Conservation (phyloP, 177 flowering plant genomes). For the Tripterygium wilfordii region DNA sequence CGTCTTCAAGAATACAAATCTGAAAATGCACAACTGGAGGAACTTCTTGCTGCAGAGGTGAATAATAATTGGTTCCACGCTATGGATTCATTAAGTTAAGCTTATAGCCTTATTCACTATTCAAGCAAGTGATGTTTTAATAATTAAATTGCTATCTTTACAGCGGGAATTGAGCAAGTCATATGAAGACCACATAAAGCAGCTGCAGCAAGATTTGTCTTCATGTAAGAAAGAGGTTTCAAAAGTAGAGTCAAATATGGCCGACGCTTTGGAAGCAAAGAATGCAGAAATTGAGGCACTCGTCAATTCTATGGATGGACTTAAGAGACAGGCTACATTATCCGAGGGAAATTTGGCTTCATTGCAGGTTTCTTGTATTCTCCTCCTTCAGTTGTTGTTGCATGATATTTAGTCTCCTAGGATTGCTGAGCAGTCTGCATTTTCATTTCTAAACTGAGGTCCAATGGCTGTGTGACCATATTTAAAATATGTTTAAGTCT, state of each 20-base stretch:
- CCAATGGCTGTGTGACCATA: too few species aligned
- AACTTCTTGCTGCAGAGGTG: constrained; percentile 92
- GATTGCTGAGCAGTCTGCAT: too few species aligned
- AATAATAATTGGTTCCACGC: too few species aligned
- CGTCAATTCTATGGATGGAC: constrained; percentile 59
- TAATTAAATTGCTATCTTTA: constrained; percentile 8
- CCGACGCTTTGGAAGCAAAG: constrained; percentile 83
- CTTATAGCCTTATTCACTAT: too few species aligned
- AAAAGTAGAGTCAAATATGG: constrained; percentile 73
- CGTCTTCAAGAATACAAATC: constrained; percentile 98
- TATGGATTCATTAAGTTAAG: too few species aligned
- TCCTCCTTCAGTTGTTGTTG: constrained; percentile 1
- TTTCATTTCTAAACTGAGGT: too few species aligned
- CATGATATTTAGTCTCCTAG: not conserved
- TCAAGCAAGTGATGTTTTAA: not conserved
- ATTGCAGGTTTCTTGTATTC: constrained; percentile 57
- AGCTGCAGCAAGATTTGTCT: constrained; percentile 77
- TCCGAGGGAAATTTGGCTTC: constrained; percentile 92
- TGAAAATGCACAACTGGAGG: constrained; percentile 97
- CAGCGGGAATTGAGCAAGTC: constrained; percentile 86
- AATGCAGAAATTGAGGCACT: constrained; percentile 90
- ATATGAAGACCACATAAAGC: constrained; percentile 68
- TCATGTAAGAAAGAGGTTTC: constrained; percentile 54
- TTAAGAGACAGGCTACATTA: constrained; percentile 80
- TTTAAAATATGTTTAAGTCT: too few species aligned